Percentiles rank a stretch among this genome's conserved stretches.
phyloP scores from a whole-genome alignment of 352 stramenopile species.

The Thalassiosira livingstoniorum region DNA sequence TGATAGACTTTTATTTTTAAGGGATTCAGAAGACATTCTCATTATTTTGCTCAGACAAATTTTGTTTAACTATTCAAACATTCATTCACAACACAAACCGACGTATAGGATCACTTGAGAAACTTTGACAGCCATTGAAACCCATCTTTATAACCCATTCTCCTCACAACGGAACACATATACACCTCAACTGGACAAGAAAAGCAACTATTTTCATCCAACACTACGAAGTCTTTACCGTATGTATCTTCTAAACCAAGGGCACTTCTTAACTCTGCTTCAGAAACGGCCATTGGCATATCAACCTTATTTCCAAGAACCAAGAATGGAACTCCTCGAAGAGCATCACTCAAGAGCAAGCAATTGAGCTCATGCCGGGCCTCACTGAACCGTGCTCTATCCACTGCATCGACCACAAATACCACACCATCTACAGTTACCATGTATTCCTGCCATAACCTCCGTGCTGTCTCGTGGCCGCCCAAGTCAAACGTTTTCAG shows the following conservation, averaged over 20 bases:
- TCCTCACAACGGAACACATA: constrained; percentile 99
- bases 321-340: constrained; percentile 98
- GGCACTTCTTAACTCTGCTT: constrained; percentile 97
- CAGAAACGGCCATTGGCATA: constrained; percentile 94
- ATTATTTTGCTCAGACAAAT: too few species aligned
- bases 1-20: too few species aligned
- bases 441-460: constrained; percentile 99
- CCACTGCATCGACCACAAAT: constrained; percentile 98
- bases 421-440: constrained; percentile 99
- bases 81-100: too few species aligned
- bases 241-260: constrained; percentile 98
- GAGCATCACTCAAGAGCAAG: constrained; percentile 96
- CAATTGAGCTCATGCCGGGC: constrained; percentile 98
- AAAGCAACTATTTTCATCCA: constrained; percentile 66
- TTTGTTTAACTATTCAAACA: too few species aligned
- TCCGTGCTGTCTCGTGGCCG: constrained; percentile 94
- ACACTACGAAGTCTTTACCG: constrained; percentile 92
- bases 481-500: constrained; percentile 99
- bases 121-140: constrained; percentile 91
- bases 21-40: too few species aligned
- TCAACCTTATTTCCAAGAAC: constrained; percentile 99
- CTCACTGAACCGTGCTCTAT: constrained; percentile 98
- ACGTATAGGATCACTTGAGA: constrained; percentile 72
- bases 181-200: constrained; percentile 98
- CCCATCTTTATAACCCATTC: constrained; percentile 98